Conservation (phyloP, 1,284 basidiomycete genomes). For the Blastosporella zonata region DNA sequence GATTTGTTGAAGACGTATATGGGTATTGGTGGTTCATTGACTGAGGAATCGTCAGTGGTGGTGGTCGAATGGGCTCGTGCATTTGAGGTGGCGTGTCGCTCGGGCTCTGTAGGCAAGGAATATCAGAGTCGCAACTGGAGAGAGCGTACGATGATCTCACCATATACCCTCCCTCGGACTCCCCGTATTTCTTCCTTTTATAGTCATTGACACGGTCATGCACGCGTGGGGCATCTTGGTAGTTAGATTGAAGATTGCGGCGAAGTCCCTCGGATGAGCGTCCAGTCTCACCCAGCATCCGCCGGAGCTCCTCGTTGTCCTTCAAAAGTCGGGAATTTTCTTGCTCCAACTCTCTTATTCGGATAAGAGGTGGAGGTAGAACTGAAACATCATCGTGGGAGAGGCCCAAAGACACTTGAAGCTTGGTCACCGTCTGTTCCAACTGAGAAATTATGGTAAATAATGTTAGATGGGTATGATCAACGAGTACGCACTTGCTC, state of each 20-base stretch:
- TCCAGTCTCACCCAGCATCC: constrained; percentile 47
- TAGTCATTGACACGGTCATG: constrained; percentile 54
- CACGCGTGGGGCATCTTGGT: constrained; percentile 38
- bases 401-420: constrained; percentile 68
- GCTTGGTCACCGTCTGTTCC: constrained; percentile 77
- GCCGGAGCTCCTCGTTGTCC: constrained; percentile 67
- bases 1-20: constrained; percentile 30
- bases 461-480: background rate
- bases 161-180: constrained; percentile 54
- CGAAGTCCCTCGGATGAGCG: constrained; percentile 38
- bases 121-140: background rate
- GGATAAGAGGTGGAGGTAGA: constrained; percentile 63
- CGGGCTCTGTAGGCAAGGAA: constrained; percentile 25
- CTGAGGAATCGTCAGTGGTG: constrained; percentile 60
- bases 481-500: constrained; percentile 49
- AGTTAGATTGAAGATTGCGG: constrained; percentile 38
- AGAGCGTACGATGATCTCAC: constrained; percentile 27
- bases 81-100: constrained; percentile 37
- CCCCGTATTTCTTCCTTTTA: constrained; percentile 55
- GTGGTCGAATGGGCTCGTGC: constrained; percentile 47
- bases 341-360: constrained; percentile 74
- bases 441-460: constrained; percentile 42
- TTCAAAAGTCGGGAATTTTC: constrained; percentile 65
- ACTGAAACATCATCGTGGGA: constrained; percentile 67
- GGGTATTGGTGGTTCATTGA: constrained; percentile 39